Evolutionary conservation across 768 basidiomycete genomes (phyloP).

Genomic region (Kwoniella sp.): DNA sequence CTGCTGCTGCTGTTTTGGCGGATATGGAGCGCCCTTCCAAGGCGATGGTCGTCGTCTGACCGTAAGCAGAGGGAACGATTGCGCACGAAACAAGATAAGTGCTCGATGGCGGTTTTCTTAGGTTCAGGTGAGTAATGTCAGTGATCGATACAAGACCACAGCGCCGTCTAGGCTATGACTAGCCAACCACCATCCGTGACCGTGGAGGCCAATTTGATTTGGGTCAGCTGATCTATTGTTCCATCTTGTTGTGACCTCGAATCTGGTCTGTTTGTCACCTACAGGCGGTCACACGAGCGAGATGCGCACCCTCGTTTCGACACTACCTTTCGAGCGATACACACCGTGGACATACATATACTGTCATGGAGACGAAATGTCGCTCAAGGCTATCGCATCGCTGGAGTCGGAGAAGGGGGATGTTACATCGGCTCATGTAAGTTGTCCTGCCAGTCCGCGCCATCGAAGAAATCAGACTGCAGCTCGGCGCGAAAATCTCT

Average conservation of each 20-base stretch:
- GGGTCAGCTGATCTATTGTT: no score
- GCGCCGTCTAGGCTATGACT: no score
- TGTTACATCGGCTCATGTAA: neutral
- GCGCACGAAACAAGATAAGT: constrained; percentile 50
- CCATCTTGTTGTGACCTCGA: no score
- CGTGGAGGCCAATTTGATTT: neutral
- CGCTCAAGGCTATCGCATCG: constrained; percentile 67
- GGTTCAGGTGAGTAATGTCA: constrained; percentile 78
- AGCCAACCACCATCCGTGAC: no score
- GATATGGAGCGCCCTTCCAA: neutral
- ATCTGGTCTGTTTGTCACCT: constrained; percentile 15
- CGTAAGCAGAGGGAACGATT: neutral
- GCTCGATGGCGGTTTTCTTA: constrained; percentile 77
- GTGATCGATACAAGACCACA: no score
- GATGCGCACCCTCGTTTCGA: constrained; percentile 70
- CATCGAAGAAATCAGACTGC: no score
- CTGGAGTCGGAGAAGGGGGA: constrained; percentile 62
- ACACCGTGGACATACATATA: constrained; percentile 76
- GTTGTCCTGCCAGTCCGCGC: neutral
- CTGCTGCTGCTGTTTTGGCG: neutral
- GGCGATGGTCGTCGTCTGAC: no score
- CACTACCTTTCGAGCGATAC: constrained; percentile 76
- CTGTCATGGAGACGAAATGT: constrained; percentile 78
- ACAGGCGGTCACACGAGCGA: constrained; percentile 94
- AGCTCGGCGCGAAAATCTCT: no score